phyloP scores from a whole-genome alignment of 208 protist genomes.

The Acanthamoeba royreba region DNA sequence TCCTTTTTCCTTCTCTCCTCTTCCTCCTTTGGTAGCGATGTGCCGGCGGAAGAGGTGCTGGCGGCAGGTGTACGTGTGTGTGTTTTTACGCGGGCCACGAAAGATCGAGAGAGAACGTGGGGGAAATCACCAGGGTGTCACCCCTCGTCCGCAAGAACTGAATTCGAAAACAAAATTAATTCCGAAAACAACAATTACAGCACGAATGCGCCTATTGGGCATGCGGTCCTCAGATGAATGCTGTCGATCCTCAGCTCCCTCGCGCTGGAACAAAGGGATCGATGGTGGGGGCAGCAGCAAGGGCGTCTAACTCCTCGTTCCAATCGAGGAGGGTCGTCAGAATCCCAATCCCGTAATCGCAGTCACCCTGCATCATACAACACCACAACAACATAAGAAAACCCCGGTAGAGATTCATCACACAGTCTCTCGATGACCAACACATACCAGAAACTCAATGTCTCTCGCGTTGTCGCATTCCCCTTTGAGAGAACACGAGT shows the following conservation, averaged over 20 bases:
- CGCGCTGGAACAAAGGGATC: not conserved
- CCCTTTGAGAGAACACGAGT: not conserved
- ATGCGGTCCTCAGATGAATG: not conserved
- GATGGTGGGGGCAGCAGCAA: not conserved
- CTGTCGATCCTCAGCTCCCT: too few species aligned
- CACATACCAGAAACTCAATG: not conserved
- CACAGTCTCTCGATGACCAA: not conserved
- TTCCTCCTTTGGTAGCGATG: not conserved
- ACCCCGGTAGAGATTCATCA: not conserved
- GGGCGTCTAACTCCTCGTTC: not conserved
- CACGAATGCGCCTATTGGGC: too few species aligned
- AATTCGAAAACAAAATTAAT: too few species aligned
- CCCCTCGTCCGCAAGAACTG: too few species aligned
- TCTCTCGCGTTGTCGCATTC: constrained; percentile 3
- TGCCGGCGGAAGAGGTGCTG: not conserved
- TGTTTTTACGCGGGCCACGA: too few species aligned
- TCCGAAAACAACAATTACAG: too few species aligned
- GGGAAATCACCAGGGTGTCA: too few species aligned
- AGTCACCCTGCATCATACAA: not conserved
- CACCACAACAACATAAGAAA: too few species aligned
- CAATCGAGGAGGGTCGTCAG: not conserved
- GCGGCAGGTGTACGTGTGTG: too few species aligned
- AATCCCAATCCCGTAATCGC: not conserved
- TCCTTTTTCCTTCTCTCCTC: too few species aligned
- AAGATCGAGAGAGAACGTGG: too few species aligned